Percentiles rank a stretch among this genome's conserved stretches.
These are phyloP conservation scores for Verticillium klebahnii DNA, from an alignment of 2,329 filamentous ascomycete species.

Conservation along the genomic window DNA sequence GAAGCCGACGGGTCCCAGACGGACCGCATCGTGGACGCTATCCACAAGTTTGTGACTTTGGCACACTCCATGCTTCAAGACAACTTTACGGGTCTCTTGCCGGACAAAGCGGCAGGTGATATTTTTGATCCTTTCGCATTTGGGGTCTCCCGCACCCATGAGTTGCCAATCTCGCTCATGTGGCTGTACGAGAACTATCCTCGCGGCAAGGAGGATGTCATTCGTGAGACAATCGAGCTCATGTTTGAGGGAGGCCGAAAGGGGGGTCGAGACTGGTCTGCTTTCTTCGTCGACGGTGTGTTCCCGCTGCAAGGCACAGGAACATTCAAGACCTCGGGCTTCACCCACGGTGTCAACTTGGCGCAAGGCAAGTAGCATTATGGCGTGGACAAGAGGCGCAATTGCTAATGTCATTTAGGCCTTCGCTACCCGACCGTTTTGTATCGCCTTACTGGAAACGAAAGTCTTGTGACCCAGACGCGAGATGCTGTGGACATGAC, in stretches of 20 bases:
- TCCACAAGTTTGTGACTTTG: conserved; percentile 45
- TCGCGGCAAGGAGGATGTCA: conserved; percentile 15
- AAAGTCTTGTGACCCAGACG: conserved; percentile 28
- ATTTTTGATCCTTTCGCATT: conserved; percentile 30
- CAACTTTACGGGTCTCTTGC: conserved; percentile 45
- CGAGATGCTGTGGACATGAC: conserved; percentile 30
- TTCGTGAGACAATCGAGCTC: conserved; percentile 36
- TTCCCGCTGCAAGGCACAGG: background rate
- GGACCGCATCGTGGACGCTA: conserved; percentile 38
- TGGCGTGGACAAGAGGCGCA: background rate
- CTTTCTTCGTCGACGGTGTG: conserved; percentile 22
- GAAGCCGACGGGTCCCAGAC: conserved; percentile 41
- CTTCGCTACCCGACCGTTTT: conserved; percentile 34
- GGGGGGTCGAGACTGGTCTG: conserved; percentile 25
- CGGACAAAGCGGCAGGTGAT: conserved; percentile 29
- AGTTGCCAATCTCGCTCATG: conserved; percentile 33
- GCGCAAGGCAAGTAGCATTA: conserved; percentile 28
- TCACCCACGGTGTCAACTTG: conserved; percentile 37
- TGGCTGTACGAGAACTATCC: conserved; percentile 32
- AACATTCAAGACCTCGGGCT: conserved; percentile 24
- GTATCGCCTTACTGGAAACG: conserved; percentile 33
- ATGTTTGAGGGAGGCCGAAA: conserved; percentile 23
- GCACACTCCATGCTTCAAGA: conserved; percentile 51
- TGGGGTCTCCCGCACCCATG: conserved; percentile 30
- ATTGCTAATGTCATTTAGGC: conserved; percentile 17